phyloP scores from a whole-genome alignment of 176 grass and related monocot species.

The Hsuehochloa calcarea region DNA sequence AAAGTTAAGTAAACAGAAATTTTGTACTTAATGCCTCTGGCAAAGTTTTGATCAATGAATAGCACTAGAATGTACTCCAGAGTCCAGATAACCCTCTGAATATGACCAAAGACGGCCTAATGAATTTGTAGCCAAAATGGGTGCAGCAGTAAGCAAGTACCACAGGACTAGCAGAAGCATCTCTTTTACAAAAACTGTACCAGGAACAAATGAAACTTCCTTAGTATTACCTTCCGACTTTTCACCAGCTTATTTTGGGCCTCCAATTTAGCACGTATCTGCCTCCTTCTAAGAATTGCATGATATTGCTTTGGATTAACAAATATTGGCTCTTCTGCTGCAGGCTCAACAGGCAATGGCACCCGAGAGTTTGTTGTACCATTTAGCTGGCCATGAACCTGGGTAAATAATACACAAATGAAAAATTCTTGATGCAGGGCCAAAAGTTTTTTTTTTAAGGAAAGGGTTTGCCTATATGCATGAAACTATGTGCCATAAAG shows the following conservation, averaged over 20 bases:
- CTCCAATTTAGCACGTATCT: conserved; percentile 85
- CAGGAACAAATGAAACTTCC: neutral
- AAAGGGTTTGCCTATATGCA: neutral
- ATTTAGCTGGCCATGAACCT: conserved; percentile 63
- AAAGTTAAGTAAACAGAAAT: neutral
- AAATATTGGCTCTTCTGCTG: conserved; percentile 82
- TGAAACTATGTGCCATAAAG: neutral
- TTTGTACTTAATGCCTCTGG: neutral
- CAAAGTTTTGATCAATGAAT: neutral
- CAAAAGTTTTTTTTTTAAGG: neutral
- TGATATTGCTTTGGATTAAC: conserved; percentile 97
- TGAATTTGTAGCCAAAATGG: conserved; percentile 10
- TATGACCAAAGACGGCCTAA: conserved; percentile 8
- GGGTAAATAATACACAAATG: neutral
- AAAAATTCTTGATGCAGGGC: neutral
- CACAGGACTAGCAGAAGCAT: conserved; percentile 2
- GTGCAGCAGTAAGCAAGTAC: conserved; percentile 14
- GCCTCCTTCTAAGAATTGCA: conserved; percentile 88
- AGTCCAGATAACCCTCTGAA: neutral
- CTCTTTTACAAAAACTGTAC: neutral
- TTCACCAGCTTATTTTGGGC: conserved; percentile 93
- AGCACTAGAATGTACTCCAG: neutral
- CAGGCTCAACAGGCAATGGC: conserved; percentile 65
- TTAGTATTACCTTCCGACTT: conserved; percentile 69
- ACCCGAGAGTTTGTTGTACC: conserved; percentile 40